These are phyloP conservation scores for Gastrodia elata DNA, from an alignment of 106 monocot genomes.

Conservation along the genomic window DNA sequence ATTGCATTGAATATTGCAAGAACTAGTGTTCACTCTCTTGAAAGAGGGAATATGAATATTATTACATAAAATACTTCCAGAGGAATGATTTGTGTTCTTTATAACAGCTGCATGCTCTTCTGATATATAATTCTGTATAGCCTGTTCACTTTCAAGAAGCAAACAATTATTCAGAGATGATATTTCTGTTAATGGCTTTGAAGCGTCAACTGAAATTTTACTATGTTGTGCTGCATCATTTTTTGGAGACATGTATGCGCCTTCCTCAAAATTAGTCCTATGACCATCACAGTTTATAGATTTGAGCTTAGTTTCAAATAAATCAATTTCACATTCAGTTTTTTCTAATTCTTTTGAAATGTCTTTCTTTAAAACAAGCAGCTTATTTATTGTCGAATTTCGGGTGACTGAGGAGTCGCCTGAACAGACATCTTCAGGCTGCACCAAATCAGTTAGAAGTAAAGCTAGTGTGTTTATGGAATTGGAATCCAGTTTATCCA, in stretches of 20 bases:
- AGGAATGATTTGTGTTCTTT: neutral
- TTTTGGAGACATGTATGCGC: neutral
- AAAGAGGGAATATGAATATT: neutral
- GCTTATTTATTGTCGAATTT: slow-evolving; percentile 27
- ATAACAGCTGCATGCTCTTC: slow-evolving; percentile 2
- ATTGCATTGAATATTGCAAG: neutral
- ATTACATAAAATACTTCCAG: neutral
- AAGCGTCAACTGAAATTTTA: slow-evolving; percentile 6
- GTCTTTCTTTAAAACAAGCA: slow-evolving; percentile 43
- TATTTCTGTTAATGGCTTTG: neutral
- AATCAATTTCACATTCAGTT: slow-evolving; percentile 82
- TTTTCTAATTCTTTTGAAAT: slow-evolving; percentile 72
- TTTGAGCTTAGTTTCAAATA: slow-evolving; percentile 64
- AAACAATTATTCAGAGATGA: neutral
- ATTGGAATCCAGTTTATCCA: slow-evolving; percentile 25
- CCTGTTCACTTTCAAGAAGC: neutral
- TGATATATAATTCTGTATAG: neutral
- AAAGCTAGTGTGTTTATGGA: slow-evolving; percentile 22
- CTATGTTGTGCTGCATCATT: neutral
- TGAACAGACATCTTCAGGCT: slow-evolving; percentile 53
- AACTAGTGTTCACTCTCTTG: neutral
- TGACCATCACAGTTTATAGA: slow-evolving; percentile 18
- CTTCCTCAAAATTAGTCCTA: neutral
- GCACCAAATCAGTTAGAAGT: slow-evolving; percentile 44
- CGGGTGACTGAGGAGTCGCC: slow-evolving; percentile 43